Conservation (phyloP, 345 rosid genomes). For the Lumnitzera littorea region DNA sequence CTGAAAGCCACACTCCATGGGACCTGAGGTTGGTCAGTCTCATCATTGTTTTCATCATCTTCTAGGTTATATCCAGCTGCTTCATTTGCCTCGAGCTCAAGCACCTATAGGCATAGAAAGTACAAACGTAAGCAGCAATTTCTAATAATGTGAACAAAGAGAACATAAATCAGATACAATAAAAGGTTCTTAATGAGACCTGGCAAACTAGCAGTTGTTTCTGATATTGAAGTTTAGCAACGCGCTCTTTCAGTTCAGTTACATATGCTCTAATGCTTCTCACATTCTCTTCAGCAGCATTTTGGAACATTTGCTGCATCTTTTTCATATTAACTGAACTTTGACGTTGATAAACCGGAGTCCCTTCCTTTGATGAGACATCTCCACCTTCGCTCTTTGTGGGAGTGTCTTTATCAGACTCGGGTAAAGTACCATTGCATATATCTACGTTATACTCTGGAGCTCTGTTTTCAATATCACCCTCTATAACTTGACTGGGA, state of each 20-base stretch:
- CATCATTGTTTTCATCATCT: slow-evolving; percentile 42
- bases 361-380: slow-evolving; percentile 69
- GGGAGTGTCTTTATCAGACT: slow-evolving; percentile 65
- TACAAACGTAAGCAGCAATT: neutral
- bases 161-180: neutral
- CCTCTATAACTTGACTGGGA: slow-evolving; percentile 66
- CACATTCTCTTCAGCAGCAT: slow-evolving; percentile 99
- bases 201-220: slow-evolving; percentile 99
- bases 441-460: slow-evolving; percentile 49
- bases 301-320: slow-evolving; percentile 98
- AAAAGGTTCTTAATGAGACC: slow-evolving; percentile 26
- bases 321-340: slow-evolving; percentile 96
- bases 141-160: neutral
- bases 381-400: slow-evolving; percentile 75
- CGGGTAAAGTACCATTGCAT: slow-evolving; percentile 27
- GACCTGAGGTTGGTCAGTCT: slow-evolving; percentile 52
- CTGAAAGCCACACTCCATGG: slow-evolving; percentile 75
- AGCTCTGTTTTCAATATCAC: slow-evolving; percentile 71
- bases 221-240: slow-evolving; percentile 95
- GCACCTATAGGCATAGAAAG: slow-evolving; percentile 46
- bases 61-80: slow-evolving; percentile 71
- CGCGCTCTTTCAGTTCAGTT: slow-evolving; percentile 91
- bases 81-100: slow-evolving; percentile 95
- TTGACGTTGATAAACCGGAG: slow-evolving; percentile 65
- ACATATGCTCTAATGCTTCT: slow-evolving; percentile 91